Base-by-base conservation (phyloP, 768 basidiomycete genomes). In the Leccinum rimulosum region DNA sequence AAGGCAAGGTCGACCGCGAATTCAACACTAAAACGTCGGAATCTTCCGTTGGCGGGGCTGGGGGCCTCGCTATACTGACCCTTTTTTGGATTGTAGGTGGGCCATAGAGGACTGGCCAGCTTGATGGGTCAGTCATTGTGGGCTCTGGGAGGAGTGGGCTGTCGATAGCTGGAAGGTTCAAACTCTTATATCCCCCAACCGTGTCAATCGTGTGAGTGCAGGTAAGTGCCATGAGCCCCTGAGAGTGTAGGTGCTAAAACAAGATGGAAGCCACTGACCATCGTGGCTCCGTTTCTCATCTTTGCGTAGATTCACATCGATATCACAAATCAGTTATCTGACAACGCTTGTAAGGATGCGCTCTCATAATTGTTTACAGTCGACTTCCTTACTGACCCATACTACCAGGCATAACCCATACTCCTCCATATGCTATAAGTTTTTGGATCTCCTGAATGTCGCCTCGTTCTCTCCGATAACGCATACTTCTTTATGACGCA, bases 1-100 rank as follows among this genome's bases (percentile, higher is more conserved):
- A 52, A 27, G 43, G 40, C 10, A 52, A 54, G 33, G 61, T 63
- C 6, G 59, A 62, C 17, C 69, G 61, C 8, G 61, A 66, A 25
- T 50, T 61, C n/a, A 68, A 60, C 15, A 69, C 67, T 10, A 63
- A 48, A 25, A 68, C 62, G 11, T 64, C 59, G 7, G 64, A 70
- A 35, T 64, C 62, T 28, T 69, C 59, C 17, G n/a, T 59, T 5
- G 60, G 66, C 12, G 30, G 54, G 7, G 28, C 56, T 25, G 60
- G 58, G 7, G 51, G 57, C 36, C 66, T 47, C 30, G 60, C 55
- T 31, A 68, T 64, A 10, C 56, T 66, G 31, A 57, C 36, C 6
- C 62, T 51, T 38, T 3, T 55, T 33, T 61, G 58, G 43, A 66
- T 50, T 51, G 54, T 47, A 2, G 58, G 67, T 22, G 45, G 11